Base-by-base conservation (phyloP, 139 green algal species). In the Chlamydomonas urium region DNA sequence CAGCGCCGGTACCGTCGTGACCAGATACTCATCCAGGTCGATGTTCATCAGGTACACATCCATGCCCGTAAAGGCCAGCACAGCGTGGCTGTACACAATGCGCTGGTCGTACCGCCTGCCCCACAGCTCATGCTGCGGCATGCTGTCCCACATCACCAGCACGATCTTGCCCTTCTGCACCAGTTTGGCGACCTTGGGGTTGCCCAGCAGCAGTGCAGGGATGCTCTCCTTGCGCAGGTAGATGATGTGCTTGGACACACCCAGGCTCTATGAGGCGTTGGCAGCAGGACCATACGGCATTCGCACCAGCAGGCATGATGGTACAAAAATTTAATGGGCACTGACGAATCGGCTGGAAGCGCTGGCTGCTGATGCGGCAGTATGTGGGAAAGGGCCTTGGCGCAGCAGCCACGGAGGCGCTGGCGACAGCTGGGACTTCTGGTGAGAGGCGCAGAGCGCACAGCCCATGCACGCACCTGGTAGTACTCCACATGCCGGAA, bases 161-260 rank as follows among this genome's bases (percentile, higher is more conserved):
- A 67, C 23, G 33, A 67, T 45, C 60, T 47, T 67, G 4, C 60
- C 29, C 32, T 29, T 8, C 26, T 38, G 8, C 10, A 42, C 31
- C 60, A 67, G 60, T 8, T 42, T 38, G 29, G 32, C 32, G 60
- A 67, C 32, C 60, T 67, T 67, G 32, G 5, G 60, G 60, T 26
- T 38, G 31, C 32, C 17, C 32, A 67, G 60, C 10, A 67, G 32
- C 60, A 67, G 33, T 6, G 29, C 6, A 8, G 60, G 60, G 26
- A 67, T 42, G 60, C 17, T 45, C 8, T 45, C 32, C 33, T 31
- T 26, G 4, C 60, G 60, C 60, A 75, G 29, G 57, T 75, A 75
- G 31, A 75, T 69, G 69, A 75, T 69, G 37, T 75, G 58, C 69
- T 69, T 75, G 14, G 53, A 53, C 36, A 75, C 69, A 56, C 69